These are phyloP conservation scores for Datisca glomerata DNA, from an alignment of 306 rosid species.

Conservation along the genomic window DNA sequence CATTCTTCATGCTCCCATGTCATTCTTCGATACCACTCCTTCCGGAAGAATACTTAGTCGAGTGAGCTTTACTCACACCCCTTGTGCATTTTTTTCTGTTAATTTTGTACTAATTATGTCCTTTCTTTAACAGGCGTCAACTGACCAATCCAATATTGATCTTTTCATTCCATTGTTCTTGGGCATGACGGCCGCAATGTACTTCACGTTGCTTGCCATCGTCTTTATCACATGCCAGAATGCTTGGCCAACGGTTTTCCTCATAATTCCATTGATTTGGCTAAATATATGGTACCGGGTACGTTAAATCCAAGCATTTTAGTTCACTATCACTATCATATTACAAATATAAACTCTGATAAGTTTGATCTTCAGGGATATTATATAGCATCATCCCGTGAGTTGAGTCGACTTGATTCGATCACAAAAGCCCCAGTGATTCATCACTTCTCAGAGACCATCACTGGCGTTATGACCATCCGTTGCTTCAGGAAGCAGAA, in stretches of 20 bases:
- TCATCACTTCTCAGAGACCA: constrained; percentile 77
- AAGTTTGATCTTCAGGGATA: constrained; percentile 50
- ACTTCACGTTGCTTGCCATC: constrained; percentile 65
- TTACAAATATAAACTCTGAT: no score
- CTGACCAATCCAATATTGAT: constrained; percentile 86
- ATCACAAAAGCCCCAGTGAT: constrained; percentile 61
- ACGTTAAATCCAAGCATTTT: no score
- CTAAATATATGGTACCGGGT: constrained; percentile 95
- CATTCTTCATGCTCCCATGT: constrained; percentile 71
- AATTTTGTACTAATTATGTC: background rate
- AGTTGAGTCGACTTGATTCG: constrained; percentile 63
- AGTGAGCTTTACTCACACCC: constrained; percentile 20
- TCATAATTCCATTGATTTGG: constrained; percentile 74
- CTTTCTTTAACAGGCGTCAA: constrained; percentile 34
- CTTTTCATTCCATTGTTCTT: constrained; percentile 53
- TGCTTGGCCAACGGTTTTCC: constrained; percentile 86
- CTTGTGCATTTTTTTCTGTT: background rate
- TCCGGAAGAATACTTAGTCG: constrained; percentile 75
- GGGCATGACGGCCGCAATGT: constrained; percentile 50
- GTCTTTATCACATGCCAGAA: constrained; percentile 61
- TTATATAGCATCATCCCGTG: constrained; percentile 64
- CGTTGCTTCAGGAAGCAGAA: constrained; percentile 59
- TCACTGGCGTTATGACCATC: constrained; percentile 47
- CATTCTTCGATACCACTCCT: constrained; percentile 79
- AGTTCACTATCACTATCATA: no score